Base-by-base conservation (phyloP, 108 stramenopile species). In the Nitzschia inconspicua region DNA sequence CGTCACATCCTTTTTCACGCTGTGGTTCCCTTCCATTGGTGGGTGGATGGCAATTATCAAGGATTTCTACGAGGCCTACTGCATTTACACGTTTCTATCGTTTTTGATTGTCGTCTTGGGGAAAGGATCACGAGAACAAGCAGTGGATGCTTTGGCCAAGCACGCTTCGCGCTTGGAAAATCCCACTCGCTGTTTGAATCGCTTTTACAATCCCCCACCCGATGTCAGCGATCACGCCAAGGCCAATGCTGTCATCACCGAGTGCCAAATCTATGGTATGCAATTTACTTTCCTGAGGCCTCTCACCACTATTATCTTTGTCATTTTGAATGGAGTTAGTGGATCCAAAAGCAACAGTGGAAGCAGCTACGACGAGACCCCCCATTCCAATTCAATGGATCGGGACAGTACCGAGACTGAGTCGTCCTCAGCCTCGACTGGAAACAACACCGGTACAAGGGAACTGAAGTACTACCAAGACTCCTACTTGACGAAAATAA, bases 201-300 rank as follows among this genome's bases (percentile, higher is more conserved):
- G 75, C 32, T 76, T 66, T 19, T 88, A 81, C 47, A 77, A 85
- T 49, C 83, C 83, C 1, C 57, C 72, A 27, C 79, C 83, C 16
- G 77, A 80, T 18, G 64, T 70, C 14, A 66, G 74, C n/a, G 68
- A 79, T 25, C 37, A 66, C 31, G 85, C 86, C 60, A 86, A 79
- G 72, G 88, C 92, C 8, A 80, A 83, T 47, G 86, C 94, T 3
- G 89, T 91, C 11, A 62, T 95, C 19, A 66, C 71, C 23, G 86
- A 95, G 65, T 95, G 94, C 60, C 90, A 88, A 63, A 64, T 91
- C 3, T 66, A 82, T 41, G 79, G 76, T 16, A 73, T 91, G 85
- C 94, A 95, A 59, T 95, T 92, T 70, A 86, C 89, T 6, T 77
- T 95, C 43, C 65, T 90, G 16, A 77, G 87, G 22, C 88, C 89